Conservation (phyloP, 345 rosid species). For the Alliaria petiolata region DNA sequence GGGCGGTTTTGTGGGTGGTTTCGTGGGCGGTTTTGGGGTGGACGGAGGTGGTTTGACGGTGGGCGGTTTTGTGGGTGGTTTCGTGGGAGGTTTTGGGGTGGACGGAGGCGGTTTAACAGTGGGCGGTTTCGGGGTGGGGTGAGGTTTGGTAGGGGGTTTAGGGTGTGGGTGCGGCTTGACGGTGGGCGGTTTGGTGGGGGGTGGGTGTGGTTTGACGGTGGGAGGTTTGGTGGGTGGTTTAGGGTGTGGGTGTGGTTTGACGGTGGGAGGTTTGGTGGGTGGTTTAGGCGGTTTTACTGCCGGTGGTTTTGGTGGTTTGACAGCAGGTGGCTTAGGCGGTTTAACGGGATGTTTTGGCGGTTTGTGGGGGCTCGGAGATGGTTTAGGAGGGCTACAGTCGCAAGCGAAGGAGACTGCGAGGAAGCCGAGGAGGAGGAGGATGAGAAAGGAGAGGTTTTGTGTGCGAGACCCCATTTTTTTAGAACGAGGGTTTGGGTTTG, state of each 20-base stretch:
- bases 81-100: constrained; percentile 22
- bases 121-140: constrained; percentile 8
- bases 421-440: constrained; percentile 23
- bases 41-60: constrained; percentile 14
- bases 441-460: constrained; percentile 17
- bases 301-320: constrained; percentile 28
- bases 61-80: constrained; percentile 26
- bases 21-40: not conserved
- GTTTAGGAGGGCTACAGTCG: constrained; percentile 29
- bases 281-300: constrained; percentile 13
- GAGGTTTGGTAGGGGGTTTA: not conserved
- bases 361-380: constrained; percentile 27
- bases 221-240: constrained; percentile 18
- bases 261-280: constrained; percentile 16
- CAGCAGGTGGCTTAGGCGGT: constrained; percentile 29
- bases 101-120: constrained; percentile 34
- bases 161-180: not conserved
- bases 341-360: constrained; percentile 32
- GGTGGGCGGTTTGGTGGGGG: constrained; percentile 11
- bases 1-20: not conserved
- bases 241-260: constrained; percentile 17
- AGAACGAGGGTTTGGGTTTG: constrained; percentile 8
- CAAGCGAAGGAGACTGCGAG: constrained; percentile 28
- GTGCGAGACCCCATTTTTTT: constrained; percentile 19
- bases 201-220: not conserved